Evolutionary conservation across 345 rosid genomes (phyloP).

Genomic region (Rhodamnia rubescens): DNA sequence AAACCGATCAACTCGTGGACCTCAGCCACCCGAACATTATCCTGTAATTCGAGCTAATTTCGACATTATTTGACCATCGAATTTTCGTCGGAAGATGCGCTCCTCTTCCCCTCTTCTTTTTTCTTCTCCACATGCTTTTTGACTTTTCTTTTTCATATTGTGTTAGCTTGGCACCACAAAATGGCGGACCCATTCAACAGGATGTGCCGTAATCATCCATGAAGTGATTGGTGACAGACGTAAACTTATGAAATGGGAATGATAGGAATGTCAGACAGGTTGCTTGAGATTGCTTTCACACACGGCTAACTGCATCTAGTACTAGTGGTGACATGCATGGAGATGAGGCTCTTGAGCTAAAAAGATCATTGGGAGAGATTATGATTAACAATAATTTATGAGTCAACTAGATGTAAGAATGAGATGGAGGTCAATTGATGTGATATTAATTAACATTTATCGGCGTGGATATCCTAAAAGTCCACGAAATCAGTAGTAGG

Average conservation of each 20-base stretch:
- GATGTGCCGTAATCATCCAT: background rate
- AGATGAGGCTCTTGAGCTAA: background rate
- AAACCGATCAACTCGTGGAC: too few relatives aligned
- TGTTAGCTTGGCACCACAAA: too few relatives aligned
- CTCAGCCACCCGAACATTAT: too few relatives aligned
- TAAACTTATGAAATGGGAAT: background rate
- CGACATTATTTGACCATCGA: too few relatives aligned
- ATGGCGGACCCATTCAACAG: too few relatives aligned
- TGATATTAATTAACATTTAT: background rate
- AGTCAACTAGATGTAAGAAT: background rate
- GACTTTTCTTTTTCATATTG: too few relatives aligned
- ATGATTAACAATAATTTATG: background rate
- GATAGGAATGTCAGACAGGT: background rate
- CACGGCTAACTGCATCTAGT: background rate
- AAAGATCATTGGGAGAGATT: background rate
- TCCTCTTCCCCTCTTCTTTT: too few relatives aligned
- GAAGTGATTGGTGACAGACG: background rate
- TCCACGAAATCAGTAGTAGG: background rate
- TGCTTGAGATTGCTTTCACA: background rate
- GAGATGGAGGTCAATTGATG: background rate
- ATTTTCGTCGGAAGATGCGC: too few relatives aligned
- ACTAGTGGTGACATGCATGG: background rate
- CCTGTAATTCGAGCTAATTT: too few relatives aligned
- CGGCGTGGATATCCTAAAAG: background rate
- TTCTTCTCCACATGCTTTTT: too few relatives aligned